phyloP scores from a whole-genome alignment of 2,329 filamentous ascomycete genomes.

The Arachnomyces sp. region DNA sequence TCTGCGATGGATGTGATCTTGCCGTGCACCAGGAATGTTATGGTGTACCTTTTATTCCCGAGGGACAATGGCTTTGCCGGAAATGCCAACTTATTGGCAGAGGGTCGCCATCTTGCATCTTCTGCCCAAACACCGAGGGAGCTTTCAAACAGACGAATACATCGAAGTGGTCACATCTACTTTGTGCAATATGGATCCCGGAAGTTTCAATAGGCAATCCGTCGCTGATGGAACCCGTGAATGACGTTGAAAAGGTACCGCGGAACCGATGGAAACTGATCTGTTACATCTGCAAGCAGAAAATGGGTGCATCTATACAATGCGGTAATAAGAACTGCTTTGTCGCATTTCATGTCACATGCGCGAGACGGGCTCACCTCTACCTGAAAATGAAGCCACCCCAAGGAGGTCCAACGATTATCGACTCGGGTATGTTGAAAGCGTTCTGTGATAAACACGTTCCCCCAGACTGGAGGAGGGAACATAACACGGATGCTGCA shows the following conservation, averaged over 20 bases:
- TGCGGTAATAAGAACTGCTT: slow-evolving; percentile 97
- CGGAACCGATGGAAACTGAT: slow-evolving; percentile 87
- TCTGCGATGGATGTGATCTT: slow-evolving; percentile 95
- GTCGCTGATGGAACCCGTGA: slow-evolving; percentile 96
- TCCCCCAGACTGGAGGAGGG: slow-evolving; percentile 76
- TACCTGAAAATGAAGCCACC: slow-evolving; percentile 96
- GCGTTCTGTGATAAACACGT: slow-evolving; percentile 96
- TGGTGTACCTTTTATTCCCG: slow-evolving; percentile 94
- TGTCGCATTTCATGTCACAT: slow-evolving; percentile 94
- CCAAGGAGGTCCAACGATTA: slow-evolving; percentile 67
- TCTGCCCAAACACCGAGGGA: slow-evolving; percentile 94
- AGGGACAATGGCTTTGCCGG: slow-evolving; percentile 95
- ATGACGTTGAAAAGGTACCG: slow-evolving; percentile 95
- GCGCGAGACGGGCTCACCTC: slow-evolving; percentile 76
- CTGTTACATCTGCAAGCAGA: slow-evolving; percentile 95
- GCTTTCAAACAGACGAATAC: slow-evolving; percentile 98
- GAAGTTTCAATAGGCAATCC: slow-evolving; percentile 93
- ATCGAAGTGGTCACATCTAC: slow-evolving; percentile 90
- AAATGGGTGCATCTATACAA: slow-evolving; percentile 97
- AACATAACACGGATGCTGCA: slow-evolving; percentile 74
- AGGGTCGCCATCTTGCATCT: slow-evolving; percentile 90
- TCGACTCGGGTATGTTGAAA: slow-evolving; percentile 78
- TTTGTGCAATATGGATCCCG: slow-evolving; percentile 98
- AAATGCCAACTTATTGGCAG: slow-evolving; percentile 94
- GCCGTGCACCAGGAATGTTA: slow-evolving; percentile 99